Evolutionary conservation across 2,329 filamentous ascomycete genomes (phyloP).

Genomic region (Ambrosiella cleistominuta): DNA sequence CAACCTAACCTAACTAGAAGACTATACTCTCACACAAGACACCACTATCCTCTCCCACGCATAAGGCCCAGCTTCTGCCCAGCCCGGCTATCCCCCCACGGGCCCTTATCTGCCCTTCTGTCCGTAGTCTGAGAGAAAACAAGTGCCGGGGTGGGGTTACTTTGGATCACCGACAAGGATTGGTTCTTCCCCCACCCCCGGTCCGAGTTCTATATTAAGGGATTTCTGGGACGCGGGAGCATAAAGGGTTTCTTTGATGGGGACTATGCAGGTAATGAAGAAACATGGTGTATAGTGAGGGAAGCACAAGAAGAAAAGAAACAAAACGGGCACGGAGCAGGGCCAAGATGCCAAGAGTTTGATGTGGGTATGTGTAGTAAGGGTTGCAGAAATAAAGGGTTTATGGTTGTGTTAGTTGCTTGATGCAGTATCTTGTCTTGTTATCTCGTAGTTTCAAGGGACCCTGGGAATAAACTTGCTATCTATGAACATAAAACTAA

Average conservation of each 20-base stretch:
- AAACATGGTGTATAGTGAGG: neutral
- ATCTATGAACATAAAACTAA: too few relatives aligned
- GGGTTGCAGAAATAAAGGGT: neutral
- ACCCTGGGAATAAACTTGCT: too few relatives aligned
- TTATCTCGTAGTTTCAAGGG: neutral
- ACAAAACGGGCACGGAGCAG: slow-evolving; percentile 4
- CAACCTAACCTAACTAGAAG: neutral
- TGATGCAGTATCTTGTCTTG: neutral
- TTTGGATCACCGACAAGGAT: neutral
- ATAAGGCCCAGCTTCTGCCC: neutral
- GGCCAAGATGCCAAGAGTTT: slow-evolving; percentile 3
- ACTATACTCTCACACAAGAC: neutral
- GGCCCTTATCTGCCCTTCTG: neutral
- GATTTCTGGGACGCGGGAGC: neutral
- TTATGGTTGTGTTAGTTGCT: neutral
- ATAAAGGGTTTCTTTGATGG: neutral
- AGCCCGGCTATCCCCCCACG: neutral
- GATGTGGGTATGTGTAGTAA: neutral
- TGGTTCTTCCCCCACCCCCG: neutral
- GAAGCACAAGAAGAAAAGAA: neutral
- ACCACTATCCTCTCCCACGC: neutral
- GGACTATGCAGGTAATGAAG: neutral
- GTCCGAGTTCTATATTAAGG: slow-evolving; percentile 1
- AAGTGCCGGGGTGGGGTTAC: neutral
- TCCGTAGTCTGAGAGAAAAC: neutral